Evolutionary conservation across 2,329 filamentous ascomycete species (phyloP), one percentile per base, ranked within the genome.

Genomic region (Colletotrichum simmondsii): DNA sequence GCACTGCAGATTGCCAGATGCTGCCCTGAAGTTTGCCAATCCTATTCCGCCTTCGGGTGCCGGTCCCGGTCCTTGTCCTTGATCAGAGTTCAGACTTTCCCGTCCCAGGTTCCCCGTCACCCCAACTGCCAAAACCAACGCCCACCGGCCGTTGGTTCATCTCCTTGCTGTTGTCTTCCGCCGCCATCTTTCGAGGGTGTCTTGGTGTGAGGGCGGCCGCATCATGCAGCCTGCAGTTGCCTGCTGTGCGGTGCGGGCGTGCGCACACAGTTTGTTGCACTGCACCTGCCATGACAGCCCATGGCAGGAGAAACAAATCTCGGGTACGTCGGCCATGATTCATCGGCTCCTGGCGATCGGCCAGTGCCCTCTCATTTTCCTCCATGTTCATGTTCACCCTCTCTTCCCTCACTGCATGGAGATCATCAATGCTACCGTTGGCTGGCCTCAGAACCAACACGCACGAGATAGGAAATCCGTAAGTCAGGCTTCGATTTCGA

Each of bases 261-360:
- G 66, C 71, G 67, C 60, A 73, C 71, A 65, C 60, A 61, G 61
- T 65, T 63, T 61, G 67, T 71, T 60, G 66, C 56, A 70, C 61
- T 61, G 60, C 61, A 70, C 60, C 61, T 73, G 60, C 67, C 71
- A 65, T 56, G 65, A 53, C 59, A 56, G 37, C 14, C 16, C 37
- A 42, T 42, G 37, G 37, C 2, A 42, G 32, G 62, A 65, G 24
- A 35, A 35, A 26, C 57, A 42, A 68, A 63, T 46, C 58, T 63
- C 49, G 58, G 65, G 46, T 32, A 42, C 35, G 42, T 54, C 52
- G 58, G 65, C 30, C 52, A 42, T 42, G 37, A 42, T 42, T 19
- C 37, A 26, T 56, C 58, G 35, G 49, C n/a, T 58, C 49, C 26
- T 49, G 35, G 11, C 14, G 26, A 52, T 59, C 32, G 30, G 30